These are phyloP conservation scores for Hydrangea macrophylla DNA, from an alignment of 148 eudicot genomes.

Conservation along the genomic window DNA sequence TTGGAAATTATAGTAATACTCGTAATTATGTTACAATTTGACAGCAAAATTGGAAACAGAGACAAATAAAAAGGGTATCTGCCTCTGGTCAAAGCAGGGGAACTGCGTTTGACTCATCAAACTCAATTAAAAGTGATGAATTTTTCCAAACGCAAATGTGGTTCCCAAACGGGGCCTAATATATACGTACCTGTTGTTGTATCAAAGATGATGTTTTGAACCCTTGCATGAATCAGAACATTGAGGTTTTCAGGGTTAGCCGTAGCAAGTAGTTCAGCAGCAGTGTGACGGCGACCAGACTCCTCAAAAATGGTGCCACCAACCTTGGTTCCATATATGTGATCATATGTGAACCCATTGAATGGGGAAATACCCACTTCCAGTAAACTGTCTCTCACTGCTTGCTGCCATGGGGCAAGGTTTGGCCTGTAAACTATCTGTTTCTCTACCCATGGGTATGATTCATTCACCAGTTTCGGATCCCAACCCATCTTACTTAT, in stretches of 20 bases:
- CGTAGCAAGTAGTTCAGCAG: slow-evolving; percentile 76
- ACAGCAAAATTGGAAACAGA: too few relatives aligned
- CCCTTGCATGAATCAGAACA: slow-evolving; percentile 75
- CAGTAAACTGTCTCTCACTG: slow-evolving; percentile 64
- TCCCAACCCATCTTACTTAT: slow-evolving; percentile 73
- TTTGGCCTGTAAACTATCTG: slow-evolving; percentile 69
- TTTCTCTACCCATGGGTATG: slow-evolving; percentile 86
- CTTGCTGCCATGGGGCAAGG: slow-evolving; percentile 67
- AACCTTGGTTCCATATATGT: slow-evolving; percentile 84
- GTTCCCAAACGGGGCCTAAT: too few relatives aligned
- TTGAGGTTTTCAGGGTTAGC: slow-evolving; percentile 51
- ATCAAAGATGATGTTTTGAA: slow-evolving; percentile 60
- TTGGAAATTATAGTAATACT: too few relatives aligned
- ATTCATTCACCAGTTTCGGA: slow-evolving; percentile 65
- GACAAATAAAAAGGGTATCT: too few relatives aligned
- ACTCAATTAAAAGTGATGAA: too few relatives aligned
- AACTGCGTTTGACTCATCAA: too few relatives aligned
- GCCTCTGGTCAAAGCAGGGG: too few relatives aligned
- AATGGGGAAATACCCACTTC: slow-evolving; percentile 78
- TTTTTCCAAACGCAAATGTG: too few relatives aligned
- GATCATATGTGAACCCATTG: slow-evolving; percentile 93
- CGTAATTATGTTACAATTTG: too few relatives aligned
- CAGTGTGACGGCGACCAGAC: slow-evolving; percentile 73
- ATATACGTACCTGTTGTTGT: slow-evolving; percentile 39
- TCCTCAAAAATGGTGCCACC: slow-evolving; percentile 88